These are phyloP conservation scores for Handroanthus guayacan DNA, from an alignment of 257 asterid genomes.

Conservation along the genomic window DNA sequence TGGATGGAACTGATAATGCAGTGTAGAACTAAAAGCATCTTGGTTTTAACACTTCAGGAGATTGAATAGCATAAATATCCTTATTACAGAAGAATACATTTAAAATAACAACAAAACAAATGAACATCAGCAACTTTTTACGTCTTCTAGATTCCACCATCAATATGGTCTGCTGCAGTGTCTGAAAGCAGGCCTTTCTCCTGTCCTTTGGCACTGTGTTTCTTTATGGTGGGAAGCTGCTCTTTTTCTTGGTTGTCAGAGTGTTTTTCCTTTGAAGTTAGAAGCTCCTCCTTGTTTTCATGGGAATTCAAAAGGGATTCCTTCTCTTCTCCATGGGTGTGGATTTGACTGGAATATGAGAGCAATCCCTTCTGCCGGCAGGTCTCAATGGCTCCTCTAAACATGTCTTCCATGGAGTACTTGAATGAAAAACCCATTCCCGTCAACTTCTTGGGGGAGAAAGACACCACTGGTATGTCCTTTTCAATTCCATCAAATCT, in stretches of 20 bases:
- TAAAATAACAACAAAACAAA: slow-evolving; percentile 21
- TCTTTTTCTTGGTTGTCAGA: slow-evolving; percentile 5
- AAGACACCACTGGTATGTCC: slow-evolving; percentile 66
- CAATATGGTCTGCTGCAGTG: slow-evolving; percentile 1
- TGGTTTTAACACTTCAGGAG: slow-evolving; percentile 20
- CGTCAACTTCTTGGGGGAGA: slow-evolving; percentile 77
- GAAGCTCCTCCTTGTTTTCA: slow-evolving; percentile 26
- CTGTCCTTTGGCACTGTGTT: slow-evolving; percentile 27
- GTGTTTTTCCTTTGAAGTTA: slow-evolving; percentile 28
- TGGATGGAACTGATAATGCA: background rate
- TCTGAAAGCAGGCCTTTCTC: slow-evolving; percentile 35
- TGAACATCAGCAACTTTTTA: slow-evolving; percentile 1
- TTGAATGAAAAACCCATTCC: slow-evolving; percentile 78
- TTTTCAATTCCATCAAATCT: slow-evolving; percentile 83
- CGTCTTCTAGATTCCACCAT: slow-evolving; percentile 27
- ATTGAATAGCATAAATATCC: slow-evolving; percentile 26
- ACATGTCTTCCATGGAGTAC: slow-evolving; percentile 86
- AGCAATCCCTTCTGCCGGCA: slow-evolving; percentile 79
- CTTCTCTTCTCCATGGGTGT: slow-evolving; percentile 44
- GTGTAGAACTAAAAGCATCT: background rate
- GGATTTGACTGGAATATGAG: slow-evolving; percentile 56
- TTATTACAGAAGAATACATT: slow-evolving; percentile 23
- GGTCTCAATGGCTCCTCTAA: slow-evolving; percentile 73
- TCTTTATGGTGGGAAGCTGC: slow-evolving; percentile 14
- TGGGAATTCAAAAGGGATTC: slow-evolving; percentile 36